These are phyloP conservation scores for Berkeleyomyces rouxiae DNA, from an alignment of 2,329 filamentous ascomycete genomes.

Conservation along the genomic window DNA sequence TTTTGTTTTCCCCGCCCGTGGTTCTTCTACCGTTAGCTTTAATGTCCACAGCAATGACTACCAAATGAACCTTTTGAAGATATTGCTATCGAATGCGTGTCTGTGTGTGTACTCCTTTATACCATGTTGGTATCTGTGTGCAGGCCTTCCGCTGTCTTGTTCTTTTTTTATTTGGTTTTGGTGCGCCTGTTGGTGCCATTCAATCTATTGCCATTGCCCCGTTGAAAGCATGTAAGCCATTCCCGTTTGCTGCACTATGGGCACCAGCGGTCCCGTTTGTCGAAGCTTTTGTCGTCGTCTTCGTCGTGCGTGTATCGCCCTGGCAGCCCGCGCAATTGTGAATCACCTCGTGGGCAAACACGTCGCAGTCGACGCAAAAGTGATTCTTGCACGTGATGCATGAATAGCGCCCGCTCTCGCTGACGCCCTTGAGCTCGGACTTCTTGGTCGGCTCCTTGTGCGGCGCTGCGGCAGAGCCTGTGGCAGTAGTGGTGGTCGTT, in stretches of 20 bases:
- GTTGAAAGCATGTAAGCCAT: conserved; percentile 18
- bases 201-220: conserved; percentile 31
- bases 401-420: conserved; percentile 74
- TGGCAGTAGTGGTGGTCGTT: background rate
- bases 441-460: conserved; percentile 2
- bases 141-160: background rate
- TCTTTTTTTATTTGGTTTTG: background rate
- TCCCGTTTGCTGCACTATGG: background rate
- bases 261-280: conserved; percentile 18
- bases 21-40: background rate
- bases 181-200: background rate
- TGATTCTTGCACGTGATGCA: conserved; percentile 77
- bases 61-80: background rate
- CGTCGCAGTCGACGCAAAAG: conserved; percentile 96
- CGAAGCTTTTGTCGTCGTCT: conserved; percentile 15
- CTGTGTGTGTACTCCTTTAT: background rate
- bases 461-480: background rate
- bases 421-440: conserved; percentile 43
- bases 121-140: background rate
- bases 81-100: background rate
- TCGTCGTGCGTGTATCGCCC: conserved; percentile 27
- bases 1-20: background rate
- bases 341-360: conserved; percentile 83
- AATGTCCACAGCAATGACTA: background rate
- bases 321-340: conserved; percentile 93